Evolutionary conservation across 306 rosid species (phyloP), one percentile per base, ranked within the genome.

Genomic region (Phaseolus lunatus): DNA sequence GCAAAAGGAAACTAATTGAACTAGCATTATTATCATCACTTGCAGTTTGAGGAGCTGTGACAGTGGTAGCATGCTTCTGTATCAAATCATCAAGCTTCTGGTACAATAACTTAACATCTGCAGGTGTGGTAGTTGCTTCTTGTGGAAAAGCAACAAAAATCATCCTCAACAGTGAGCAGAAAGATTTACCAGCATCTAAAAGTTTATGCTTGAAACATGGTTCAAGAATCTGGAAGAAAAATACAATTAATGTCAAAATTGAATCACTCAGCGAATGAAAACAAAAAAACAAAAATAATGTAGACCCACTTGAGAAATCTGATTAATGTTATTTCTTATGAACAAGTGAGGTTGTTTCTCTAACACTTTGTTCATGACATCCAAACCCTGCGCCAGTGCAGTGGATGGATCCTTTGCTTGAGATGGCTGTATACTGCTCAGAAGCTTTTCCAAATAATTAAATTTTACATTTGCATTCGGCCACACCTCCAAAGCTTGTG

Each of bases 401-500:
- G 99, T 96, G 78, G 99, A 83, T 71, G 99, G 99, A 80, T 96
- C 99, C 89, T 96, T 96, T 70, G 98, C 84, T 76, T 93, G 99
- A 87, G 99, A 90, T 84, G 95, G 98, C 77, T 96, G 99, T 83
- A 96, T 89, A 77, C 97, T 91, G 87, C 97, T 88, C 85, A 96
- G 89, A 86, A 96, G 85, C 90, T 96, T 96, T 82, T 96, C 98
- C 76, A 91, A 87, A 85, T 93, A 93, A 86, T 91, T 96, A 78
- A 96, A 96, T 72, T 96, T 96, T 47, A 96, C 99, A 75, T 92
- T 96, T 73, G 99, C 98, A 85, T 81, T 91, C 9, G 99, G 97
- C 99, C 99, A 96, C 82, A 96, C 99, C 82, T 96, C 98, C 87
- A 96, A 82, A 41, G 99, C 99, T 78, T 93, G 97, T 67, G 99